Conservation (phyloP, 2,329 filamentous ascomycete genomes). For the Ophiostoma piceae region DNA sequence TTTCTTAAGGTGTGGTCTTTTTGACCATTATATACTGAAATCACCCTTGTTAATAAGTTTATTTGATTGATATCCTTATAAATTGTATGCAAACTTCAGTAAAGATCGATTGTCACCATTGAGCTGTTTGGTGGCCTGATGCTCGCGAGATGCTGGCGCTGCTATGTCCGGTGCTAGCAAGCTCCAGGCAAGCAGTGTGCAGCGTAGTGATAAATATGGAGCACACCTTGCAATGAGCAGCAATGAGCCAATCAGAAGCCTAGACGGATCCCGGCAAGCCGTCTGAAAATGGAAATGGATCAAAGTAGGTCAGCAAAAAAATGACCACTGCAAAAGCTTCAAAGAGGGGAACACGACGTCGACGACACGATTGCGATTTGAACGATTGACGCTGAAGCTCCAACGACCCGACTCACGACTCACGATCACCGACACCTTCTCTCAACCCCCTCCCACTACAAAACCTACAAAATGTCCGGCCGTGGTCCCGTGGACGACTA, state of each 20-base stretch:
- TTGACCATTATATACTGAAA: background rate
- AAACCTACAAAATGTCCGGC: slow-evolving; percentile 33
- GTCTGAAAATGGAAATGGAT: background rate
- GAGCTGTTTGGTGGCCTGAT: background rate
- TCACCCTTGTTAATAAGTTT: too few relatives aligned
- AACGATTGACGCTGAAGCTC: background rate
- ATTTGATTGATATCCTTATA: too few relatives aligned
- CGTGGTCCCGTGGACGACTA: slow-evolving; percentile 46
- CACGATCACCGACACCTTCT: background rate
- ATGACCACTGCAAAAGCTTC: slow-evolving; percentile 15
- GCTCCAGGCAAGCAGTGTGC: slow-evolving; percentile 8
- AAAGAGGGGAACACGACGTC: slow-evolving; percentile 14
- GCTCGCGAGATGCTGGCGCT: background rate
- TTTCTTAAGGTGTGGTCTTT: background rate
- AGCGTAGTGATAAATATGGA: background rate
- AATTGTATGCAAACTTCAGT: background rate
- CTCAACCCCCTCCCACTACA: background rate
- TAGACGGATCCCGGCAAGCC: slow-evolving; percentile 4
- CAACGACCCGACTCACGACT: background rate
- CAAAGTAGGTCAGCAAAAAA: slow-evolving; percentile 16
- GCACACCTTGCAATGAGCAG: background rate
- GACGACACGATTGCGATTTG: background rate
- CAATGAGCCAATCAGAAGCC: background rate
- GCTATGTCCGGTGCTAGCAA: background rate
- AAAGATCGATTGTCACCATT: background rate